Conservation (phyloP, 1,139 yeast genomes). For the Zhuliangozyma parablackwelliae region DNA sequence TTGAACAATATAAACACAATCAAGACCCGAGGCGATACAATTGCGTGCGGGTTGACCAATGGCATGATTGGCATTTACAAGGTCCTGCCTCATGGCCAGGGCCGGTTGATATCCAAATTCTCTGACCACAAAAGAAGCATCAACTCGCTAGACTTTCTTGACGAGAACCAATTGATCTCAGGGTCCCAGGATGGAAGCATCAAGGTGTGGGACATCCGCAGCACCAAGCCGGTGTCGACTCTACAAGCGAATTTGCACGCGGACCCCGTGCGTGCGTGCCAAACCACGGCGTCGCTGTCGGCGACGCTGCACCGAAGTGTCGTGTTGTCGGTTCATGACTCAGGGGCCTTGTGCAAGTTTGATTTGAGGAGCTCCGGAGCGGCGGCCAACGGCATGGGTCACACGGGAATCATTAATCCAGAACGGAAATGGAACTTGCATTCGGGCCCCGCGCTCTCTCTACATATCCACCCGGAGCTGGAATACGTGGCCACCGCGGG, state of each 20-base stretch:
- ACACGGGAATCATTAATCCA: slow-evolving; percentile 21
- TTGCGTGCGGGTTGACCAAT: slow-evolving; percentile 43
- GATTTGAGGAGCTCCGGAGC: slow-evolving; percentile 52
- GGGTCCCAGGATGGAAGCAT: slow-evolving; percentile 92
- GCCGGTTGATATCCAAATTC: slow-evolving; percentile 42
- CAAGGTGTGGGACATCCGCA: slow-evolving; percentile 82
- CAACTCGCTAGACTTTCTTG: slow-evolving; percentile 67
- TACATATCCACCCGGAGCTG: slow-evolving; percentile 83
- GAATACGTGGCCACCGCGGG: slow-evolving; percentile 92
- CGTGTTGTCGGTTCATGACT: slow-evolving; percentile 71
- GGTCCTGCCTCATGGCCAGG: slow-evolving; percentile 31
- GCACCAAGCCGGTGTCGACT: slow-evolving; percentile 46
- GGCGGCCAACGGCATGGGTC: slow-evolving; percentile 2
- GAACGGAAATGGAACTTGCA: slow-evolving; percentile 85
- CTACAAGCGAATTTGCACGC: slow-evolving; percentile 47
- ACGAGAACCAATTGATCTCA: slow-evolving; percentile 57
- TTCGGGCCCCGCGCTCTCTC: slow-evolving; percentile 82
- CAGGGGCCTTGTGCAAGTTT: slow-evolving; percentile 82
- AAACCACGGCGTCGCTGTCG: slow-evolving; percentile 49
- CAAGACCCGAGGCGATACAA: slow-evolving; percentile 28
- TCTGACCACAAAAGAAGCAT: slow-evolving; percentile 78
- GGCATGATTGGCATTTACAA: slow-evolving; percentile 35
- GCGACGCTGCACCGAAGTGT: slow-evolving; percentile 25
- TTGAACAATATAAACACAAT: slow-evolving; percentile 40
- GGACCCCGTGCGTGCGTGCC: slow-evolving; percentile 63